Evolutionary conservation across 345 rosid species (phyloP).

Genomic region (Isatis tinctoria): DNA sequence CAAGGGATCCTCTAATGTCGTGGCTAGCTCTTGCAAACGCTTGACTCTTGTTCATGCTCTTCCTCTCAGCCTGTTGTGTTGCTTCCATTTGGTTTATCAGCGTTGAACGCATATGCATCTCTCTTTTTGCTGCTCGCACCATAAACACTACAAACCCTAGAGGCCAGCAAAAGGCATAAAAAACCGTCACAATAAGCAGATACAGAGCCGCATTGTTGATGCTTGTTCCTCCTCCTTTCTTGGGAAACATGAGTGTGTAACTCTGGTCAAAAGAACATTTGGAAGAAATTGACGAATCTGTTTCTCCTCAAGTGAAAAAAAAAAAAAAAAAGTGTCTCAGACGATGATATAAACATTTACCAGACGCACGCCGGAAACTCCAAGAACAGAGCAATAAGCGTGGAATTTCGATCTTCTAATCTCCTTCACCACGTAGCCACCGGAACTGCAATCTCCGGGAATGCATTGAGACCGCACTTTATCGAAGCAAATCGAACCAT

Average conservation of each 20-base stretch:
- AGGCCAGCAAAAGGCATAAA: slow-evolving; percentile 26
- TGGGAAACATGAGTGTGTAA: slow-evolving; percentile 45
- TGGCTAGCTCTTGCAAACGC: slow-evolving; percentile 83
- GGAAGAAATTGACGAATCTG: background rate
- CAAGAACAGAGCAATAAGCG: slow-evolving; percentile 26
- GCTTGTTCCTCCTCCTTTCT: slow-evolving; percentile 20
- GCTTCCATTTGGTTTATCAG: slow-evolving; percentile 76
- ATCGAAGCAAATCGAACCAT: slow-evolving; percentile 19
- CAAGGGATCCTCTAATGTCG: slow-evolving; percentile 65
- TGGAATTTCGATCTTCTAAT: slow-evolving; percentile 5
- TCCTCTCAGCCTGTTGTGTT: slow-evolving; percentile 66
- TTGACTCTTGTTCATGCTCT: slow-evolving; percentile 70
- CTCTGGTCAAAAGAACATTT: slow-evolving; percentile 34
- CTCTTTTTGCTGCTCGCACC: slow-evolving; percentile 38
- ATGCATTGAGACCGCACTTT: background rate
- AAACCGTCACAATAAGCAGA: slow-evolving; percentile 20
- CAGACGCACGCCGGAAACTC: slow-evolving; percentile 28
- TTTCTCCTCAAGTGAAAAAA: background rate
- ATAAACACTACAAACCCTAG: slow-evolving; percentile 37
- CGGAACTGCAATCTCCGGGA: background rate
- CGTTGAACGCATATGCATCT: slow-evolving; percentile 44
- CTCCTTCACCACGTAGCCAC: slow-evolving; percentile 8
- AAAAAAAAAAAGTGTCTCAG: background rate
- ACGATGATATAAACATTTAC: slow-evolving; percentile 13
- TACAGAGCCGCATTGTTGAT: background rate